These are phyloP conservation scores for Flaveria ramosissima DNA, from an alignment of 129 eudicot genomes.

Conservation along the genomic window DNA sequence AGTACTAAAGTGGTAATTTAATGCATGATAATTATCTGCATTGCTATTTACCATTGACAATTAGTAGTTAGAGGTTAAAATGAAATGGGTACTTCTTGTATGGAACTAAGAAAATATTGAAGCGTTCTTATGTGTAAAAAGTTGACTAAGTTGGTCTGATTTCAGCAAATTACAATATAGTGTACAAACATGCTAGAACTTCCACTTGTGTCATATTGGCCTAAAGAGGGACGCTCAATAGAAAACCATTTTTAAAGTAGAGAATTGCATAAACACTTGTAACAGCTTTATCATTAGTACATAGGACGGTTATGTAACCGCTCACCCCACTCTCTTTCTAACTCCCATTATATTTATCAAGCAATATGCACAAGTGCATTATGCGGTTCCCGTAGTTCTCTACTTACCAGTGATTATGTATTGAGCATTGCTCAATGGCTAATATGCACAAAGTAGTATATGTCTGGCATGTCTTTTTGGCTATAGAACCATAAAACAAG, in stretches of 20 bases:
- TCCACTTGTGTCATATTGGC: neutral
- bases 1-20: slow-evolving; percentile 31
- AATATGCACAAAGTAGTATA: slow-evolving; percentile 4
- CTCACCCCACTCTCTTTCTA: too few species aligned
- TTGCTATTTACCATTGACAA: slow-evolving; percentile 20
- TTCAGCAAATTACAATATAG: neutral
- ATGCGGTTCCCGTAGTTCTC: too few species aligned
- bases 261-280: too few species aligned
- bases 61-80: slow-evolving; percentile 21
- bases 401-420: too few species aligned
- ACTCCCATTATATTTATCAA: too few species aligned
- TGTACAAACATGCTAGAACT: slow-evolving; percentile 1
- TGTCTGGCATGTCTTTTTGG: slow-evolving; percentile 13
- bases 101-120: slow-evolving; percentile 8
- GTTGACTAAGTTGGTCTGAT: neutral
- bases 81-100: slow-evolving; percentile 9
- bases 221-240: too few species aligned
- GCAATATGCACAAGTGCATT: too few species aligned
- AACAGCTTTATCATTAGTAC: too few species aligned
- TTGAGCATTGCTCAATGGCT: neutral
- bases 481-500: slow-evolving; percentile 7
- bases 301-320: too few species aligned
- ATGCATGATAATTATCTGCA: slow-evolving; percentile 18
- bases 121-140: slow-evolving; percentile 9
- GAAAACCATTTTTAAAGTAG: too few species aligned